phyloP scores from a whole-genome alignment of 495 filamentous ascomycete species.

The Choiromyces venosus region DNA sequence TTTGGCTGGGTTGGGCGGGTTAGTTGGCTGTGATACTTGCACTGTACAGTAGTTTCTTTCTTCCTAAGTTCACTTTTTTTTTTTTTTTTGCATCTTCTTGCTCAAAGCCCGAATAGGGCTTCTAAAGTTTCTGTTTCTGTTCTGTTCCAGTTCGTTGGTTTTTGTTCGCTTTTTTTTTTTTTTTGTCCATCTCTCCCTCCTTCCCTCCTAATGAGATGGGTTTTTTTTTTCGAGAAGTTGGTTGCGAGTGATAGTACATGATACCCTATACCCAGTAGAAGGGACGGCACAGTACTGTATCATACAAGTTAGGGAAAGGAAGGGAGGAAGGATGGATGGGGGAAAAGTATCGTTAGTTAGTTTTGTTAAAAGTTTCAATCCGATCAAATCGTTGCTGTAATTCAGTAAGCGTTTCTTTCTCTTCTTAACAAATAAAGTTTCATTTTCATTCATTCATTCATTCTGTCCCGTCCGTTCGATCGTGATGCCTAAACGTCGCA shows the following conservation, averaged over 20 bases:
- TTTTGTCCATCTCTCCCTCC: too few species aligned
- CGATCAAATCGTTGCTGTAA: too few species aligned
- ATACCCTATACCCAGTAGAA: background rate
- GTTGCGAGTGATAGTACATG: background rate
- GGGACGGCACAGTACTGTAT: too few species aligned
- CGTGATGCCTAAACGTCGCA: background rate
- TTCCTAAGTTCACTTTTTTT: background rate
- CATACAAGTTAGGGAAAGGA: too few species aligned
- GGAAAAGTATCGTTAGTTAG: background rate
- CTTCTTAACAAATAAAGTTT: background rate
- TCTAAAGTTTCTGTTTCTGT: background rate
- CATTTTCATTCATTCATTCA: background rate
- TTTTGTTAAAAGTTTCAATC: too few species aligned
- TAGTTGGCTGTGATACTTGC: background rate
- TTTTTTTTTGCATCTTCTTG: background rate
- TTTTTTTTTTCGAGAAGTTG: background rate
- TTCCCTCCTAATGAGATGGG: background rate
- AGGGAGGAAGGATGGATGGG: background rate
- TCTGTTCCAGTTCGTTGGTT: too few species aligned
- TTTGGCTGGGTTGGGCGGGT: too few species aligned
- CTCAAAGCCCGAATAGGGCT: background rate
- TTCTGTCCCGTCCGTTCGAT: background rate
- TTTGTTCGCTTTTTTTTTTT: too few species aligned
- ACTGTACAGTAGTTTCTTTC: background rate
- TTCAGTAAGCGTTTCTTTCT: too few species aligned